Conservation (phyloP, 768 basidiomycete species). For the Cubamyces lactineus region DNA sequence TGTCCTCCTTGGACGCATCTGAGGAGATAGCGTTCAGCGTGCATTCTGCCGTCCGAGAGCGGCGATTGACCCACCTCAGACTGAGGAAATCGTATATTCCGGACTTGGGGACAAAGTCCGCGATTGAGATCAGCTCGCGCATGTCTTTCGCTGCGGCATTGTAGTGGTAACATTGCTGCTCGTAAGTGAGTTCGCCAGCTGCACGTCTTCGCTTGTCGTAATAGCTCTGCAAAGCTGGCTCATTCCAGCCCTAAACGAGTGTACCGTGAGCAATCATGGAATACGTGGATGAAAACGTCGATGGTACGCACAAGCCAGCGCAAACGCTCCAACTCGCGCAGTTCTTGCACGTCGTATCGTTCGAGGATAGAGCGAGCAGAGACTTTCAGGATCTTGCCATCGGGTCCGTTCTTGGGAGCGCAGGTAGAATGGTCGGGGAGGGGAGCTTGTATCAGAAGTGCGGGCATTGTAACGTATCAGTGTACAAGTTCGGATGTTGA, state of each 20-base stretch:
- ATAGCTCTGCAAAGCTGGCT: background rate
- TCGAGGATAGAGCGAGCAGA: background rate
- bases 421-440: too few relatives aligned
- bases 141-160: background rate
- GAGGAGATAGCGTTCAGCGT: background rate
- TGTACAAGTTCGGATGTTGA: too few relatives aligned
- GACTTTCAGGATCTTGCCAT: too few relatives aligned
- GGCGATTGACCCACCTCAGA: background rate
- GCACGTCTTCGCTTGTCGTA: background rate
- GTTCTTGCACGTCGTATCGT: background rate
- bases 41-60: too few relatives aligned
- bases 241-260: background rate
- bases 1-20: slow-evolving; percentile 11
- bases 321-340: background rate
- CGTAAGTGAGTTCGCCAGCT: background rate
- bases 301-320: background rate
- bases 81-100: background rate
- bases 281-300: background rate
- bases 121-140: background rate
- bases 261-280: background rate
- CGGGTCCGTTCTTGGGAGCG: too few relatives aligned
- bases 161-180: background rate
- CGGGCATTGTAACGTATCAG: too few relatives aligned
- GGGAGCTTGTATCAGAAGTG: too few relatives aligned
- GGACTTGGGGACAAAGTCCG: background rate